Base-by-base conservation (phyloP, 768 basidiomycete genomes). In the Hypsizygus marmoreus region DNA sequence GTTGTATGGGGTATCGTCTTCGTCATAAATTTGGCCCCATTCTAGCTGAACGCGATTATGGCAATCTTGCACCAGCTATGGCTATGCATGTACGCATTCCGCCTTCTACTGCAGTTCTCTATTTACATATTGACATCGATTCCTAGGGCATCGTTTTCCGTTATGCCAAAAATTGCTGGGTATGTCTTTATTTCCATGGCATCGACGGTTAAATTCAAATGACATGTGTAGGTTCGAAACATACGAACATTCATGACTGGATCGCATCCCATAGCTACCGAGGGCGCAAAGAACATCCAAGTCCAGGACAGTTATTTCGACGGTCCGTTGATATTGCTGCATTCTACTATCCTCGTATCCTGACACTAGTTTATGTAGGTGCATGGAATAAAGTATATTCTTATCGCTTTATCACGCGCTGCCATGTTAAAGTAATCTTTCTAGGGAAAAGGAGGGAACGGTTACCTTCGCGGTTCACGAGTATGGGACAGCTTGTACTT, bases 291-390 rank as follows among this genome's bases (percentile, higher is more conserved):
- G n/a, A 31, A 52, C 35, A 41, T 52, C 22, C 51, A 52, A 24
- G 36, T 52, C 36, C 51, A 52, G 31, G 51, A 52, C 29, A 52
- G 40, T 23, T 52, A 48, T 20, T 52, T 52, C 20, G 51, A 52
- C 29, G 51, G 46, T 48, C 20, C n/a, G 37, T 30, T 19, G 9
- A 2, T 19, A 29, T 16, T 20, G 12, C 28, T 28, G 22, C 4
- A 6, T 10, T 14, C 28, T 14, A 44, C 16, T 22, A 24, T 12
- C 1, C 38, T 14, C 13, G 13, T 12, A 24, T 33, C n/a, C 25
- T 40, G n/a, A 40, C 11, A 14, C n/a, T 3, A 11, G 4, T 5
- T 11, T 25, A 6, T 22, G 5, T 23, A 48, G 51, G 51, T 17
- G 16, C 51, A 25, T 52, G 51, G 51, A 52, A 52, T 16, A 52